Evolutionary conservation across 2,329 filamentous ascomycete genomes (phyloP).

Genomic region (Botrytis tulipae): DNA sequence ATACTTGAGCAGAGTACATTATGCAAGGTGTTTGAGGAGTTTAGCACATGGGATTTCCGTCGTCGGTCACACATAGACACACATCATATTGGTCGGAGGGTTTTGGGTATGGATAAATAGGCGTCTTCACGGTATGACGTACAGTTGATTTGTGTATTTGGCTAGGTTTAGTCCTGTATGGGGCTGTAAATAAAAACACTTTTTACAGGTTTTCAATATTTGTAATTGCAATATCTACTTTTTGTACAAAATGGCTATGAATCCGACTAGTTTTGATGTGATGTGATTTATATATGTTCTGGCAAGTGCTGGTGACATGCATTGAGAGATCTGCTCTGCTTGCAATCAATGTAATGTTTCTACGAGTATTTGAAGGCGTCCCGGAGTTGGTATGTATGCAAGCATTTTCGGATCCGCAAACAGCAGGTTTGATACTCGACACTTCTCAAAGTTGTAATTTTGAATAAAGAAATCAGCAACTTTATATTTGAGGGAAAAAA

Average conservation of each 20-base stretch:
- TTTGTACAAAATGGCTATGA: not conserved
- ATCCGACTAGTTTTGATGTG: not conserved
- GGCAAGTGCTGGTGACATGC: not conserved
- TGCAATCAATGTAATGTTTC: not conserved
- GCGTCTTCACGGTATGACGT: not conserved
- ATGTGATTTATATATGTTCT: not conserved
- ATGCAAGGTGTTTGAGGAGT: slow-evolving; percentile 13
- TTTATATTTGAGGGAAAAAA: not conserved
- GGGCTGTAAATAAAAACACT: not conserved
- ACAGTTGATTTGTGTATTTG: slow-evolving; percentile 1
- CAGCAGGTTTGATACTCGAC: not conserved
- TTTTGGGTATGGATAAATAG: not conserved
- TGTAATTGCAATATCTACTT: no score
- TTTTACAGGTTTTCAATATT: not conserved
- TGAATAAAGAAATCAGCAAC: not conserved
- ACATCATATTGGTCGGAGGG: not conserved
- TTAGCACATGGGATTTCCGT: not conserved
- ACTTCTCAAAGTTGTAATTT: not conserved
- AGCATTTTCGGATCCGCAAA: not conserved
- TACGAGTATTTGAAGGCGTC: not conserved
- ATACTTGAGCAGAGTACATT: slow-evolving; percentile 8
- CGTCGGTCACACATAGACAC: slow-evolving; percentile 2
- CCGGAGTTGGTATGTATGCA: not conserved
- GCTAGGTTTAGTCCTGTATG: not conserved
- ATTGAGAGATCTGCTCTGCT: not conserved